phyloP scores from a whole-genome alignment of 768 basidiomycete species.

The Cyclocybe cylindracea region DNA sequence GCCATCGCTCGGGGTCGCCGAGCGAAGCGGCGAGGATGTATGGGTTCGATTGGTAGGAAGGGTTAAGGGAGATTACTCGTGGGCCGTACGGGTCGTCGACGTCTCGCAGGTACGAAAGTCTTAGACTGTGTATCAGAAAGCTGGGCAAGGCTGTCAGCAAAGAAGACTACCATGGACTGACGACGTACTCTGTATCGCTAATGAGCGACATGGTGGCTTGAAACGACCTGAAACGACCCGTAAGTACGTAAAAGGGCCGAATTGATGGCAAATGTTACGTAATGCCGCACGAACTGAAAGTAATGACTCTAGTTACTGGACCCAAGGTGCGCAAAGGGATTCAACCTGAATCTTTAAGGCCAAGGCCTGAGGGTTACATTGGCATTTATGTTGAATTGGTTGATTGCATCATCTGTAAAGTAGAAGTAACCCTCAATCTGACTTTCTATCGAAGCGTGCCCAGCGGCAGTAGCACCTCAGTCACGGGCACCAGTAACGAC shows the following conservation, averaged over 20 bases:
- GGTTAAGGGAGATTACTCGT: conserved; percentile 79
- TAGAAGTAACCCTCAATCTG: no score
- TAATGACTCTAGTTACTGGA: no score
- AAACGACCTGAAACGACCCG: neutral
- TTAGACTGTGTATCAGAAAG: conserved; percentile 81
- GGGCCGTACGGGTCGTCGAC: conserved; percentile 86
- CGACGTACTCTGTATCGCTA: conserved; percentile 22
- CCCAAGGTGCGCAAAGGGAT: no score
- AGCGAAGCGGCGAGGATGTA: conserved; percentile 81
- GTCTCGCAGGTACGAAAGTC: conserved; percentile 85
- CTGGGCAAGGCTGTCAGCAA: conserved; percentile 25
- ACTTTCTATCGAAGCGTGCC: no score
- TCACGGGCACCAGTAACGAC: no score
- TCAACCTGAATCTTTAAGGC: no score
- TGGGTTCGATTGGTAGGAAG: conserved; percentile 76
- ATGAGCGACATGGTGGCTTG: conserved; percentile 19
- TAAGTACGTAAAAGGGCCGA: neutral
- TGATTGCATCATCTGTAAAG: no score
- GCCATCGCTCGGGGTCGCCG: conserved; percentile 81
- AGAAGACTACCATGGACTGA: neutral
- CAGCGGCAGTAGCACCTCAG: no score
- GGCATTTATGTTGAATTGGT: no score
- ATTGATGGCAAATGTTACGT: neutral
- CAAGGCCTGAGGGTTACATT: no score
- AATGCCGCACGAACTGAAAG: no score